These are phyloP conservation scores for Suhomyces bokatorum DNA, from an alignment of 1,139 yeast species.

Conservation along the genomic window DNA sequence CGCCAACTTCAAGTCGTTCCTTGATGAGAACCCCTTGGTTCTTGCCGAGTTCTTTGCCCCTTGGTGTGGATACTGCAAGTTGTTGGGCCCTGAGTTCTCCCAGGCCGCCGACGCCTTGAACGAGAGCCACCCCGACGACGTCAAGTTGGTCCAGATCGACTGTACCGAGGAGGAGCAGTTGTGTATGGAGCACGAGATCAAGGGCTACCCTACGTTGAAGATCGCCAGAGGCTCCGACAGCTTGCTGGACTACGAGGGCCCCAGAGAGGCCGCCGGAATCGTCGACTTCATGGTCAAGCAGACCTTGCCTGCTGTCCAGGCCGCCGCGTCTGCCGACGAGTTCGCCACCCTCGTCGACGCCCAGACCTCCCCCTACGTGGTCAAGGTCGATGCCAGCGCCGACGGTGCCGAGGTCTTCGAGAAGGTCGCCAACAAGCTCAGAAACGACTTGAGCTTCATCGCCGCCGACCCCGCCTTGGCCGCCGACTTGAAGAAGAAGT, in stretches of 20 bases:
- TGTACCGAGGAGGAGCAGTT: constrained; percentile 85
- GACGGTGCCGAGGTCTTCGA: constrained; percentile 12
- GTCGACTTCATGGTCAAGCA: constrained; percentile 78
- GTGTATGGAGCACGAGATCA: constrained; percentile 71
- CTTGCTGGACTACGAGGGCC: constrained; percentile 62
- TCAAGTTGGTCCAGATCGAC: constrained; percentile 87
- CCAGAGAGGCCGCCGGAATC: constrained; percentile 79
- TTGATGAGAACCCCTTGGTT: constrained; percentile 73
- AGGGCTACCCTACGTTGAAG: constrained; percentile 92
- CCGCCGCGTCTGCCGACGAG: constrained; percentile 47
- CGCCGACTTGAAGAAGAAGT: constrained; percentile 36
- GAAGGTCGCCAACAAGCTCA: constrained; percentile 20
- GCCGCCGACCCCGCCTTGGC: constrained; percentile 53
- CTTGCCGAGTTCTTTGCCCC: constrained; percentile 97
- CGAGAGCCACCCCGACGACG: constrained; percentile 54
- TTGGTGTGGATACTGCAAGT: constrained; percentile 99
- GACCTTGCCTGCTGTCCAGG: constrained; percentile 75
- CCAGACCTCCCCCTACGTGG: constrained; percentile 54
- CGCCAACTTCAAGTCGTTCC: constrained; percentile 60
- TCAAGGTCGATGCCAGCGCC: constrained; percentile 33
- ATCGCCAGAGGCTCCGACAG: constrained; percentile 54
- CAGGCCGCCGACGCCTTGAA: constrained; percentile 78
- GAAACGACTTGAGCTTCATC: constrained; percentile 57
- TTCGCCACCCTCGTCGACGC: constrained; percentile 51
- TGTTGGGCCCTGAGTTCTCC: constrained; percentile 86